These are phyloP conservation scores for Eucalyptus tenuipes DNA, from an alignment of 345 rosid species.

Conservation along the genomic window DNA sequence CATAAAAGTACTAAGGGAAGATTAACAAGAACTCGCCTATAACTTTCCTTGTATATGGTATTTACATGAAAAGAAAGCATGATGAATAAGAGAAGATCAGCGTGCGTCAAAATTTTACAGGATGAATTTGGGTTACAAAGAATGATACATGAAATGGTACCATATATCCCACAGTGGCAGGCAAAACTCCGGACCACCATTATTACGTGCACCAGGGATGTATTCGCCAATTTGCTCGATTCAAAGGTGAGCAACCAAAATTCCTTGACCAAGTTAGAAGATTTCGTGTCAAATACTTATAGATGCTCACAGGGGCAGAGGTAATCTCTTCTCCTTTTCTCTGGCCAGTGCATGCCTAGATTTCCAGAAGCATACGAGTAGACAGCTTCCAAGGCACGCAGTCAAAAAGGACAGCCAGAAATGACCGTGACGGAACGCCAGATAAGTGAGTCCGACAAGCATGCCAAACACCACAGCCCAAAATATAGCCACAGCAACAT, in stretches of 20 bases:
- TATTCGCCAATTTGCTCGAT: not conserved
- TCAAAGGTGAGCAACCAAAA: not conserved
- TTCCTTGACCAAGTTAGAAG: not conserved
- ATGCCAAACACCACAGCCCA: constrained; percentile 20
- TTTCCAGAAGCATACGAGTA: constrained; percentile 21
- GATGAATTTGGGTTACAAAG: not conserved
- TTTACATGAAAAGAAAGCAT: not conserved
- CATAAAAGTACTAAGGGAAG: not conserved
- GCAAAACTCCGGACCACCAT: not conserved
- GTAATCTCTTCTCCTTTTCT: constrained; percentile 36
- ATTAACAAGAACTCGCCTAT: not conserved
- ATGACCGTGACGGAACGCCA: constrained; percentile 9
- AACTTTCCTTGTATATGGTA: not conserved
- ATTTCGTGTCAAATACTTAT: not conserved
- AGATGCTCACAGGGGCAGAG: constrained; percentile 29
- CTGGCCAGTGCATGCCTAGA: constrained; percentile 19
- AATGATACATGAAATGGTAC: not conserved
- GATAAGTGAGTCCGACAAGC: constrained; percentile 18
- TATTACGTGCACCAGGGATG: not conserved
- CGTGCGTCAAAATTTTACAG: not conserved
- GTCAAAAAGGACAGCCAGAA: constrained; percentile 15
- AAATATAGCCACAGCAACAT: constrained; percentile 30
- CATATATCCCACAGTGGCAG: not conserved
- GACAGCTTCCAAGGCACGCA: constrained; percentile 13
- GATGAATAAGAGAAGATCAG: not conserved